phyloP scores from a whole-genome alignment of 2,329 filamentous ascomycete species.

The Lecanicillium sp. region DNA sequence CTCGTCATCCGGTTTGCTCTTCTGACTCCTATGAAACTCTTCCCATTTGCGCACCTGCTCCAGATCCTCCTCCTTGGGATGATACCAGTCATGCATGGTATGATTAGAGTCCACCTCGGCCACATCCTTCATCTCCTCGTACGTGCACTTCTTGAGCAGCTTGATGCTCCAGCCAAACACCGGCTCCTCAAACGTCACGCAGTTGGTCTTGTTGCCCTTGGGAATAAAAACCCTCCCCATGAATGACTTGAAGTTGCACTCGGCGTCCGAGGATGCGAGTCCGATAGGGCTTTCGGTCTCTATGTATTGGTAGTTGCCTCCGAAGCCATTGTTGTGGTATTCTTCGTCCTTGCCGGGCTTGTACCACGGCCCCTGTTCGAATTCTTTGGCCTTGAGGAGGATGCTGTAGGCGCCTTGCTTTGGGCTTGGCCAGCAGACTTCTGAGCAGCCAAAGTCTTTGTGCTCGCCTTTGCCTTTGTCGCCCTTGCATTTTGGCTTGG shows the following conservation, averaged over 20 bases:
- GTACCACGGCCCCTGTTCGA: background rate
- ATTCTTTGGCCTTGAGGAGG: background rate
- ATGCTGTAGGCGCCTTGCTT: background rate
- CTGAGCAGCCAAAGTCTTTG: background rate
- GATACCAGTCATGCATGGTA: background rate
- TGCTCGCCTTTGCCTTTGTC: background rate
- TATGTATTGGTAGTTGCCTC: background rate
- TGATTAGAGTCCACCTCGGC: background rate
- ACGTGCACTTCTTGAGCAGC: background rate
- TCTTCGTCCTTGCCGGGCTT: background rate
- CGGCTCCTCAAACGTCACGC: background rate
- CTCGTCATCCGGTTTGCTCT: background rate
- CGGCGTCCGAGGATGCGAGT: background rate
- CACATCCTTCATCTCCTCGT: background rate
- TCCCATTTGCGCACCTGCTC: background rate
- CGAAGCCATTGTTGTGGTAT: background rate
- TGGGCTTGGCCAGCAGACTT: background rate
- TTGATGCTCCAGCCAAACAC: background rate
- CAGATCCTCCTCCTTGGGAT: background rate
- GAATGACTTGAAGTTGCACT: background rate
- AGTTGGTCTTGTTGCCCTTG: background rate
- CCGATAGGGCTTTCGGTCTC: background rate
- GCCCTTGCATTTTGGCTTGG: background rate
- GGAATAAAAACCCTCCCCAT: background rate
- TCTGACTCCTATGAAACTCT: no score